Evolutionary conservation across 148 eudicot species (phyloP).

Genomic region (Rhododendron simsii): DNA sequence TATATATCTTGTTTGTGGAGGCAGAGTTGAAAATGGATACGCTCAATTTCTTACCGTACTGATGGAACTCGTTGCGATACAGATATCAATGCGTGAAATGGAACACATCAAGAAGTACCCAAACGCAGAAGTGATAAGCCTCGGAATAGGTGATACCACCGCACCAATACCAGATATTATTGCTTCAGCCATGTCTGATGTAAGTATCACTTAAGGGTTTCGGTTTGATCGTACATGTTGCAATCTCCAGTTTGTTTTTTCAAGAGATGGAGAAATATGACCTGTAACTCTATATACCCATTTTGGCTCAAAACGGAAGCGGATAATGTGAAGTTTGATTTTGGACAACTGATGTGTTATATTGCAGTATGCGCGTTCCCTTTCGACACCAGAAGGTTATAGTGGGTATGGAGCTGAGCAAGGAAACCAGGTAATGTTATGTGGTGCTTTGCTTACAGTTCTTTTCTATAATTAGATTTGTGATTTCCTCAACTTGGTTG

Average conservation of each 20-base stretch:
- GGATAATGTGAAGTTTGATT: not conserved
- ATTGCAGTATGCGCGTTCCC: constrained; percentile 53
- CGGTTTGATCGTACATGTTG: not conserved
- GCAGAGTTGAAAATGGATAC: not conserved
- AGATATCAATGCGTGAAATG: constrained; percentile 41
- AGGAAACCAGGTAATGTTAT: constrained; percentile 63
- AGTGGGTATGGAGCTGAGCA: constrained; percentile 84
- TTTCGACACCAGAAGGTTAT: constrained; percentile 70
- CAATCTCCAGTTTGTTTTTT: not conserved
- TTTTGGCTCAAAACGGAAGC: not conserved
- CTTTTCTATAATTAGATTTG: not conserved
- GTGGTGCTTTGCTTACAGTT: not conserved
- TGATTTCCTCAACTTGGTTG: not conserved
- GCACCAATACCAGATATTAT: constrained; percentile 8
- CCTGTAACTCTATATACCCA: not conserved
- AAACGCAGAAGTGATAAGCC: too few relatives aligned
- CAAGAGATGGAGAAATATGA: not conserved
- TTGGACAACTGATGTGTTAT: not conserved
- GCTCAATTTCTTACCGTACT: not conserved
- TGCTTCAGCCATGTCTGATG: constrained; percentile 66
- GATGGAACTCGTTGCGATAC: constrained; percentile 10
- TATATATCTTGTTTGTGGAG: not conserved
- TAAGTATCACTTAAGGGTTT: constrained; percentile 17
- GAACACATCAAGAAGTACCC: too few relatives aligned
- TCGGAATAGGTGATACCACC: too few relatives aligned